A percentile compares a stretch with the other conserved stretches of the same genome.
Evolutionary conservation across 257 asterid genomes (phyloP).

Genomic region (Phtheirospermum japonicum): DNA sequence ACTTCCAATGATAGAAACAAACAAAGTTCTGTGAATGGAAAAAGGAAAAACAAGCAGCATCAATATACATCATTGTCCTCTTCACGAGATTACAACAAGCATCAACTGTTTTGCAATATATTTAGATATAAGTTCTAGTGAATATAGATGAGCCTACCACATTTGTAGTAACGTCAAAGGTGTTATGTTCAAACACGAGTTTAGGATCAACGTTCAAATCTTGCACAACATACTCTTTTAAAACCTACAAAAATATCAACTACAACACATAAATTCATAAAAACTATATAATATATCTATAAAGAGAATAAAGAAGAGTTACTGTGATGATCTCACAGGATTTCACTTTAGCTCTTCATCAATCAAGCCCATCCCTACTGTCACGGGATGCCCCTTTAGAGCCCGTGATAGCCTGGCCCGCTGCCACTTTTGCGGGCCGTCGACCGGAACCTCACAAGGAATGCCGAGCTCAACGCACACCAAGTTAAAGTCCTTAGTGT

Average conservation of each 20-base stretch:
- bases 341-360: conserved; percentile 86
- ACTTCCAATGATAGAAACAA: no score
- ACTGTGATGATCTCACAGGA: conserved; percentile 50
- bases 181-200: conserved; percentile 74
- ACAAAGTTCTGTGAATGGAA: no score
- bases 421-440: no score
- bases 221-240: conserved; percentile 87
- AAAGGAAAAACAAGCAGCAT: no score
- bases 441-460: no score
- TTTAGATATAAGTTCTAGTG: no score
- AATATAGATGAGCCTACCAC: conserved; percentile 57
- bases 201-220: conserved; percentile 80
- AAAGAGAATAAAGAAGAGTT: background rate
- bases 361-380: conserved; percentile 95
- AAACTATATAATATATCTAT: background rate
- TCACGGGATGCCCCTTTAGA: no score
- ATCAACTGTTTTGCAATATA: background rate
- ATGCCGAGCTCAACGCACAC: no score
- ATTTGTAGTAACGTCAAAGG: conserved; percentile 81
- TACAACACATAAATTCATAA: background rate
- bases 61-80: no score
- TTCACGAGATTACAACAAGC: no score
- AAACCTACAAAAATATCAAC: conserved; percentile 51
- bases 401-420: no score
- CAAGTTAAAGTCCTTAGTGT: no score